Conservation (phyloP, 371 early-diverging fungal species). For the Mortierella sp. region DNA sequence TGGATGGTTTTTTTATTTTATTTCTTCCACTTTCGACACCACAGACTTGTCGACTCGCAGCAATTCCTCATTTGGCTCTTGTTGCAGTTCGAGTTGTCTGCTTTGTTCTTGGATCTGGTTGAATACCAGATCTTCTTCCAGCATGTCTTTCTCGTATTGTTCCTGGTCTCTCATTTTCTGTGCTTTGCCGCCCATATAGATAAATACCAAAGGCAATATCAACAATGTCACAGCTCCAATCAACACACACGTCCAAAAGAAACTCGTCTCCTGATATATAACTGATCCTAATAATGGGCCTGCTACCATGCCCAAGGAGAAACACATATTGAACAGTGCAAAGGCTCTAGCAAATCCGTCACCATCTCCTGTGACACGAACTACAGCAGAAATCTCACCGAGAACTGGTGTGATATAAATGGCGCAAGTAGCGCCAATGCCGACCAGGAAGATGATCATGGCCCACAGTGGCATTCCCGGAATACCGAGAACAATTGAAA, state of each 20-base stretch:
- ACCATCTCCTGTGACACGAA: conserved; percentile 54
- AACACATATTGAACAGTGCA: conserved; percentile 64
- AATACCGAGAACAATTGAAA: conserved; percentile 57
- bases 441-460: conserved; percentile 56
- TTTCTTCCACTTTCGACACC: no score
- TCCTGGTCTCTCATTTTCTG: conserved; percentile 38
- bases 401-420: conserved; percentile 60
- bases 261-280: conserved; percentile 40
- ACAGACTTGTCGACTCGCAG: neutral
- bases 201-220: conserved; percentile 35
- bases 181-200: conserved; percentile 41
- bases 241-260: conserved; percentile 47
- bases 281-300: conserved; percentile 40
- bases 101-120: conserved; percentile 25
- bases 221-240: conserved; percentile 25
- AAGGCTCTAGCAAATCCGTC: conserved; percentile 62
- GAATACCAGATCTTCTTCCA: conserved; percentile 19
- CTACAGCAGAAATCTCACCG: conserved; percentile 62
- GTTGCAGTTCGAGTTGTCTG: conserved; percentile 9
- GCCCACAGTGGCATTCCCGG: conserved; percentile 51
- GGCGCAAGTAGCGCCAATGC: conserved; percentile 60
- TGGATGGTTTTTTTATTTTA: no score
- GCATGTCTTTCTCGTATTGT: conserved; percentile 39
- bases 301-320: conserved; percentile 47
- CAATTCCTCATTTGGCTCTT: neutral